Base-by-base conservation (phyloP, 331 rosid species). In the Erythrophleum ivorense region DNA sequence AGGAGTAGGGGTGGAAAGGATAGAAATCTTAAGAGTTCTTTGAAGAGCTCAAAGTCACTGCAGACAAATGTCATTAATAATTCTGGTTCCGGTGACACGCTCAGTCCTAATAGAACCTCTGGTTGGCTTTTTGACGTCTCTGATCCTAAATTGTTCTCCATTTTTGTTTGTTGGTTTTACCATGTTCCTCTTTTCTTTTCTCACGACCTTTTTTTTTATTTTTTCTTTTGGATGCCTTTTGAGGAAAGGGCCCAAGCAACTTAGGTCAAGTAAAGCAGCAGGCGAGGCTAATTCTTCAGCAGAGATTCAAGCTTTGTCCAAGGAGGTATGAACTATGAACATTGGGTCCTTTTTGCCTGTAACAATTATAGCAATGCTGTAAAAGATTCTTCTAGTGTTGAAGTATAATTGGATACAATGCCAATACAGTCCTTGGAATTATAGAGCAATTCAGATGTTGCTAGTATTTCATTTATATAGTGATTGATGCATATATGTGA, bases 1-100 rank as follows among this genome's bases (percentile, higher is more conserved):
- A 88, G 99, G 78, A 18, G 84, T 57, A 96, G 91, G 87, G 94
- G 97, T 73, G 97, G 91, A 82, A 96, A 90, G 85, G 97, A 91
- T 49, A 84, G 90, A 68, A 75, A 43, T 84, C 46, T 84, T 33
- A 96, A 87, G 88, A 88, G 90, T 80, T 60, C 73, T 76, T 88
- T 79, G 67, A 96, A 87, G 90, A 71, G 75, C 82, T 52, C 98
- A 58, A 96, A 90, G 82, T 94, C 98, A 72, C 86, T 94, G 82
- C 99, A 92, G 82, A 77, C 91, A 70, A 89, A 83, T 78, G 81
- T 85, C 64, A 87, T 77, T 81, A 87, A 88, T 70, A 80, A 87
- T 83, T 36, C 90, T 77, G 76, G 86, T 73, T 80, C 93, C 24
- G 90, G 88, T 62, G 91, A 91, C 66, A 55, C 91, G 55, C 84